Percentiles rank a stretch among this genome's conserved stretches.
Conservation (phyloP, 106 monocot genomes). For the Agapanthus africanus region DNA sequence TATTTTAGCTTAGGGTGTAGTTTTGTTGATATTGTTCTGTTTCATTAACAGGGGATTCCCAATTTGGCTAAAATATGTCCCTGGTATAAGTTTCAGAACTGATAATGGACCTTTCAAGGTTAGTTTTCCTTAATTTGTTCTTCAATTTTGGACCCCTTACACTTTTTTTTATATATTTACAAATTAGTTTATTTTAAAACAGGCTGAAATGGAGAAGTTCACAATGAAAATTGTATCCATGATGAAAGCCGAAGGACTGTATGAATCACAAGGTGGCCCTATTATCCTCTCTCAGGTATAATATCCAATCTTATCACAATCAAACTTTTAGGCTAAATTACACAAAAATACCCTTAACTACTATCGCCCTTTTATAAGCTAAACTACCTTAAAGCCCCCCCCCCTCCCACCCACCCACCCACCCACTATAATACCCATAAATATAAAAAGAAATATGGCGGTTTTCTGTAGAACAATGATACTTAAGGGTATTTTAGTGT, state of each 20-base stretch:
- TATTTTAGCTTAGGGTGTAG: no score
- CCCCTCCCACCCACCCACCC: no score
- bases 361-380: no score
- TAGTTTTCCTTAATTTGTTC: not conserved
- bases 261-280: conserved; percentile 83
- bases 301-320: no score
- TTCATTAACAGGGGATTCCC: conserved; percentile 68
- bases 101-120: conserved; percentile 98
- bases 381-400: no score
- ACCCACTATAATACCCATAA: no score
- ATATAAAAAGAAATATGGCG: no score
- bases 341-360: no score
- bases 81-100: conserved; percentile 87
- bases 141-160: not conserved
- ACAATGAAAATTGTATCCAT: conserved; percentile 72
- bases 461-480: no score
- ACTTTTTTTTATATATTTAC: conserved; percentile 15
- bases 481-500: no score
- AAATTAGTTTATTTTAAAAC: conserved; percentile 8
- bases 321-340: no score
- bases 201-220: conserved; percentile 80
- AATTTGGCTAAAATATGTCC: conserved; percentile 83
- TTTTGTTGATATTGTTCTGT: not conserved
- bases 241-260: conserved; percentile 83
- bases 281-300: conserved; percentile 84